Conservation (phyloP, 352 stramenopile species). For the Phytophthora chlamydospora region DNA sequence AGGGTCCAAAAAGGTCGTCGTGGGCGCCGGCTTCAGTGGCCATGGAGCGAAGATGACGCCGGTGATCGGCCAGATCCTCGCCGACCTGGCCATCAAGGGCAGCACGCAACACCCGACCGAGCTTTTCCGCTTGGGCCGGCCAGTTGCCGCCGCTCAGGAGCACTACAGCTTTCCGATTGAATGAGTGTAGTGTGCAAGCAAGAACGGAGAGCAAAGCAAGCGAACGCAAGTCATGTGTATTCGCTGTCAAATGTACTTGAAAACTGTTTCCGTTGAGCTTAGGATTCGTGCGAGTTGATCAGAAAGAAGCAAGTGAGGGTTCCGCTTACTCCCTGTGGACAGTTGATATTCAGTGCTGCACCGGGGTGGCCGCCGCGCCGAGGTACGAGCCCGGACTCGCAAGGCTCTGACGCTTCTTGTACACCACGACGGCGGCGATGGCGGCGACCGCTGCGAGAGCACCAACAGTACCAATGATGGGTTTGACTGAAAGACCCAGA, state of each 20-base stretch:
- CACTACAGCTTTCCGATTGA: conserved; percentile 15
- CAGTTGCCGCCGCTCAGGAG: neutral
- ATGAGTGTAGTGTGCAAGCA: neutral
- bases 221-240: conserved; percentile 8
- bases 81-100: conserved; percentile 63
- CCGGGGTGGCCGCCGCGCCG: conserved; percentile 11
- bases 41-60: conserved; percentile 89
- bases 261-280: neutral
- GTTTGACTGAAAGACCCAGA: neutral
- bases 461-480: conserved; percentile 9
- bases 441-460: conserved; percentile 15
- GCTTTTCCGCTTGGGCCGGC: conserved; percentile 39
- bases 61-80: conserved; percentile 81
- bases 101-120: conserved; percentile 53
- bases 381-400: conserved; percentile 18
- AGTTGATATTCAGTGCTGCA: conserved; percentile 1
- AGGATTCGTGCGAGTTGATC: neutral
- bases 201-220: conserved; percentile 2
- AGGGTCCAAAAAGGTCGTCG: conserved; percentile 54
- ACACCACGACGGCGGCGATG: conserved; percentile 18
- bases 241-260: too few relatives aligned
- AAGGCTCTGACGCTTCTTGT: conserved; percentile 20
- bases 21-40: conserved; percentile 78
- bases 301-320: neutral
- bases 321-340: neutral